Evolutionary conservation across 345 rosid genomes (phyloP).

Genomic region (Gossypium anomalum): DNA sequence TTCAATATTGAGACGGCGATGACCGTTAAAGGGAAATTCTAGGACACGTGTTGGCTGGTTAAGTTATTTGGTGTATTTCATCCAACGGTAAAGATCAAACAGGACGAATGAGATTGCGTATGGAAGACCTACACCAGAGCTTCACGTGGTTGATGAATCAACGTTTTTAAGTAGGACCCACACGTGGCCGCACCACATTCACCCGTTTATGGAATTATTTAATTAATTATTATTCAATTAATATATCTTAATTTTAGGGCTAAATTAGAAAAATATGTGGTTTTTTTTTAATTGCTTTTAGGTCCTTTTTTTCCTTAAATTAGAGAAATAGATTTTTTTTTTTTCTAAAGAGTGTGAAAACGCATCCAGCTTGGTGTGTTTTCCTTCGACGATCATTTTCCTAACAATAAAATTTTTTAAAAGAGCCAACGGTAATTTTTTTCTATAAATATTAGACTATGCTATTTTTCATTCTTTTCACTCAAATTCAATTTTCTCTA

Average conservation of each 20-base stretch:
- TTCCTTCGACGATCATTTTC: too few species aligned
- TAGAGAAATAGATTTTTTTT: too few species aligned
- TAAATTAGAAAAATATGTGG: too few species aligned
- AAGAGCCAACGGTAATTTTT: too few species aligned
- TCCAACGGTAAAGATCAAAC: not conserved
- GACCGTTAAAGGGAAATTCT: not conserved
- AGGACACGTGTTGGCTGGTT: not conserved
- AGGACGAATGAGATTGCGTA: not conserved
- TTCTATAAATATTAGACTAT: too few species aligned
- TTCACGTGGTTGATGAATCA: not conserved
- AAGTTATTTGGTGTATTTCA: too few species aligned
- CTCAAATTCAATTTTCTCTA: too few species aligned
- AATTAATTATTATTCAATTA: not conserved
- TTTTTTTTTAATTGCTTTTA: too few species aligned
- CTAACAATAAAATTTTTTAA: too few species aligned
- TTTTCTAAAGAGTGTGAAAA: too few species aligned
- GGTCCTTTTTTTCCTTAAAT: too few species aligned
- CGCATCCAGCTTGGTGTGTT: accelerated
- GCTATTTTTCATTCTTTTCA: too few species aligned
- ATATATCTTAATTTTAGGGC: not conserved
- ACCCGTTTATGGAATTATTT: not conserved
- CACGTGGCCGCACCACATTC: not conserved
- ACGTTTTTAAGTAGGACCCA: not conserved
- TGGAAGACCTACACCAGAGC: not conserved
- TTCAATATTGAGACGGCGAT: not conserved